Conservation (phyloP, 768 basidiomycete genomes). For the Mycena vulgaris region DNA sequence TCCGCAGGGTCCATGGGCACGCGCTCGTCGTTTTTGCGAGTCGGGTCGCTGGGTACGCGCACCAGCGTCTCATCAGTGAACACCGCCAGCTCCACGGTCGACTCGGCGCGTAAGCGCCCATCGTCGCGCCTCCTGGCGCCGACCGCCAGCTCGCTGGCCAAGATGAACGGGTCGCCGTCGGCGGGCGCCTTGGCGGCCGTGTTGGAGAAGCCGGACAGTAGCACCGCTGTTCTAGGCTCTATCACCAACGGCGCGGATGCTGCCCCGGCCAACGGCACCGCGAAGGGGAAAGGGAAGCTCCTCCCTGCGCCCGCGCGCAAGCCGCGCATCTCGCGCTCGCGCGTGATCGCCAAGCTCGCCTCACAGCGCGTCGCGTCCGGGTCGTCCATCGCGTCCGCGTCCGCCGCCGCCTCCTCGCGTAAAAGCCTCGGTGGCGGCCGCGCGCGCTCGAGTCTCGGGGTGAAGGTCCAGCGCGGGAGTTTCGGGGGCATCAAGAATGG, state of each 20-base stretch:
- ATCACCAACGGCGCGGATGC: slow-evolving; percentile 55
- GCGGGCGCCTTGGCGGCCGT: slow-evolving; percentile 24
- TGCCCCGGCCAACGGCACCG: slow-evolving; percentile 29
- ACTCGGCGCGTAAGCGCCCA: slow-evolving; percentile 39
- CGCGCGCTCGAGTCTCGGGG: slow-evolving; percentile 69
- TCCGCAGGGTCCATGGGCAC: slow-evolving; percentile 46
- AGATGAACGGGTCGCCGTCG: slow-evolving; percentile 50
- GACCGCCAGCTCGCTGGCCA: slow-evolving; percentile 84
- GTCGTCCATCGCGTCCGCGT: slow-evolving; percentile 42
- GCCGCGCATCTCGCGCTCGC: slow-evolving; percentile 86
- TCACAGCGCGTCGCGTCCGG: slow-evolving; percentile 74
- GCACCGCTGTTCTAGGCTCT: slow-evolving; percentile 40
- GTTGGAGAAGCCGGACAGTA: slow-evolving; percentile 33
- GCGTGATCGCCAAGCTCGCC: slow-evolving; percentile 82
- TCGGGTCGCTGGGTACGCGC: slow-evolving; percentile 47
- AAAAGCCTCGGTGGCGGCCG: slow-evolving; percentile 48
- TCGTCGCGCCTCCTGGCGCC: slow-evolving; percentile 73
- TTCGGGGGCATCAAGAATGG: slow-evolving; percentile 48
- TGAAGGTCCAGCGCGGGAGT: slow-evolving; percentile 57
- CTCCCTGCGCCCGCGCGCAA: slow-evolving; percentile 65
- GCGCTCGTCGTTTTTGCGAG: slow-evolving; percentile 51
- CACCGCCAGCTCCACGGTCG: slow-evolving; percentile 27
- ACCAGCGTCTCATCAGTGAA: slow-evolving; percentile 36
- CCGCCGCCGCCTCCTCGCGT: slow-evolving; percentile 29
- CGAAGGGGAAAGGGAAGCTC: slow-evolving; percentile 62